Evolutionary conservation across 2,329 filamentous ascomycete species (phyloP).

Genomic region (Nothomitra cinnamomea): DNA sequence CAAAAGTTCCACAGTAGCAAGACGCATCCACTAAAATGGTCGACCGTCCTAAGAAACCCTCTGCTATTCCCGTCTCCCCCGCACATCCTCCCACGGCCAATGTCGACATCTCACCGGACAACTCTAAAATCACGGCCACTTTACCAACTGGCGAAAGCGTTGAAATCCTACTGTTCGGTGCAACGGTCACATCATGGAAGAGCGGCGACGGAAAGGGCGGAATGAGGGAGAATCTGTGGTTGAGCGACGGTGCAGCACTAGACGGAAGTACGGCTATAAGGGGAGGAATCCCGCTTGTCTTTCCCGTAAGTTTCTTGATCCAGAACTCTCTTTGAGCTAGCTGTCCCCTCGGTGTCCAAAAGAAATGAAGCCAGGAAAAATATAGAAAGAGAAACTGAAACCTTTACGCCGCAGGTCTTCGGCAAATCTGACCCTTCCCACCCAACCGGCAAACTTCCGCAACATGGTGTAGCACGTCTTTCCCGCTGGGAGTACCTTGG

Average conservation of each 20-base stretch:
- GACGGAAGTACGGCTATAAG: slow-evolving; percentile 82
- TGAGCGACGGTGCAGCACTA: slow-evolving; percentile 62
- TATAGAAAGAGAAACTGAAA: neutral
- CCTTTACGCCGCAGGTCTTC: slow-evolving; percentile 46
- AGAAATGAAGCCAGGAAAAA: neutral
- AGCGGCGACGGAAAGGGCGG: slow-evolving; percentile 37
- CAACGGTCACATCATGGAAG: slow-evolving; percentile 90
- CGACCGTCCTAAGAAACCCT: slow-evolving; percentile 72
- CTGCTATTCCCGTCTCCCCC: slow-evolving; percentile 57
- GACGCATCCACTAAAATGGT: slow-evolving; percentile 36
- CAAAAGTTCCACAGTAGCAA: too few relatives aligned
- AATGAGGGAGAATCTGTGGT: slow-evolving; percentile 60
- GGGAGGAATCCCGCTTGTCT: slow-evolving; percentile 83
- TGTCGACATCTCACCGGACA: slow-evolving; percentile 56
- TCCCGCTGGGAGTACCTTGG: slow-evolving; percentile 88
- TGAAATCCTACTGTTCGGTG: slow-evolving; percentile 75
- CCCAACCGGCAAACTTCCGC: slow-evolving; percentile 63
- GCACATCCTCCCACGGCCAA: slow-evolving; percentile 54
- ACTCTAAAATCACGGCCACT: slow-evolving; percentile 56
- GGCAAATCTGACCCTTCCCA: slow-evolving; percentile 45
- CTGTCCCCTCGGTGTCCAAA: neutral
- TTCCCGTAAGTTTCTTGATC: slow-evolving; percentile 49
- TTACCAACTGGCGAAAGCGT: slow-evolving; percentile 78
- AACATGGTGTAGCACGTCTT: slow-evolving; percentile 89
- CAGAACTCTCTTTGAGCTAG: neutral